Base-by-base conservation (phyloP, 331 rosid genomes). In the Erythrophleum ivorense region DNA sequence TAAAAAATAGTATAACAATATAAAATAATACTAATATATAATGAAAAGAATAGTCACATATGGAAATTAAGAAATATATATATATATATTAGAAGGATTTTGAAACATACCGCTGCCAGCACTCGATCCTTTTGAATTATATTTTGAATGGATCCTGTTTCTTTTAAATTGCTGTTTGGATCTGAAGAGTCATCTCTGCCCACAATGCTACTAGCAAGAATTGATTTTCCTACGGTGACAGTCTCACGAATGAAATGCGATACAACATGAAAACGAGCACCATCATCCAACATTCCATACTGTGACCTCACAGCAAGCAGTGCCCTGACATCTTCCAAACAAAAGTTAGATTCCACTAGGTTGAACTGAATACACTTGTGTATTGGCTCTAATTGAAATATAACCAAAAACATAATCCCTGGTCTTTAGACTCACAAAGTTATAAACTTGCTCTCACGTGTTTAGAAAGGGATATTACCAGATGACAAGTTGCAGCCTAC, bases 231-330 rank as follows among this genome's bases (percentile, higher is more conserved):
- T 76, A 88, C 85, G 69, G 79, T 92, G 57, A 96, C 92, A 76
- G 97, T 91, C 85, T 91, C 99, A n/a, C 97, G 91, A 75, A 96
- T 89, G 92, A 93, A 88, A 88, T 93, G 97, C 16, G 99, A 91
- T 85, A 96, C 82, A 66, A 93, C 94, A 84, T 96, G 99, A 88
- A 96, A 89, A 82, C 97, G 99, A 73, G 97, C 92, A 80, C 91
- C 99, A 33, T 89, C 93, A 83, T 95, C 90, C 85, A 93, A 85
- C 89, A 88, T 77, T 79, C 97, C 93, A 70, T 84, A 95, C 88
- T 95, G 96, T 29, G 94, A 89, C 88, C 98, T 88, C 84, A 93
- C 91, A 82, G 90, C 90, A 80, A 95, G 98, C 92, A 95, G 84
- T 71, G 94, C 82, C 98, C 99, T 95, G 89, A 86, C 67, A 76